Percentiles rank a stretch among this genome's conserved stretches.
phyloP scores from a whole-genome alignment of 1,284 basidiomycete genomes.

The Bjerkandera adusta region DNA sequence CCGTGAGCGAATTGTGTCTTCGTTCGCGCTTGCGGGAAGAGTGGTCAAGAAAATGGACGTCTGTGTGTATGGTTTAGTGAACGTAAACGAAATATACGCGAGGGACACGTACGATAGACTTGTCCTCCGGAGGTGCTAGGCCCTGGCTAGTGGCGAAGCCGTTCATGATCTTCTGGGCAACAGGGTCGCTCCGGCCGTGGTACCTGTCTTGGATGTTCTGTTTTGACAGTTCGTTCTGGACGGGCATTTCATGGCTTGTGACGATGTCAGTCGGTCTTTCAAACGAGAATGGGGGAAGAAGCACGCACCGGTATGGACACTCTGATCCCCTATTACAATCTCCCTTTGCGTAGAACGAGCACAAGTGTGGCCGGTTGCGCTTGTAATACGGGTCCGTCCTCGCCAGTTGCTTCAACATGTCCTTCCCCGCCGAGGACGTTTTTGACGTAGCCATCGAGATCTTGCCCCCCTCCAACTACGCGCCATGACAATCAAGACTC shows the following conservation, averaged over 20 bases:
- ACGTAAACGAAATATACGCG: background rate
- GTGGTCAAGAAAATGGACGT: conserved; percentile 91
- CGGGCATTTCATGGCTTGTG: conserved; percentile 80
- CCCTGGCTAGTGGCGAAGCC: conserved; percentile 76
- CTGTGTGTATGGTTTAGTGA: conserved; percentile 38
- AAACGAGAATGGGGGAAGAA: background rate
- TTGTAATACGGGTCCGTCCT: conserved; percentile 96
- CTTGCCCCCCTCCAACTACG: conserved; percentile 65
- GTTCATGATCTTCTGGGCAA: conserved; percentile 84
- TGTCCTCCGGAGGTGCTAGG: conserved; percentile 87
- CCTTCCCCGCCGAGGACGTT: conserved; percentile 82
- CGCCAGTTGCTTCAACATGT: conserved; percentile 93
- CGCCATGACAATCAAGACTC: background rate
- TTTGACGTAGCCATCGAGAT: conserved; percentile 67
- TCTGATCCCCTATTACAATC: conserved; percentile 89
- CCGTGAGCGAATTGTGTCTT: conserved; percentile 75
- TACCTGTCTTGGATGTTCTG: conserved; percentile 94
- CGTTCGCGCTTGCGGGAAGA: conserved; percentile 72
- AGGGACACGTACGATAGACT: conserved; percentile 65
- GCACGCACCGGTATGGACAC: conserved; percentile 81
- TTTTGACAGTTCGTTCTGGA: conserved; percentile 79
- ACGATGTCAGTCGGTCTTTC: background rate
- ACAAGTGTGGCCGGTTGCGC: conserved; percentile 90
- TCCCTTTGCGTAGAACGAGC: conserved; percentile 95
- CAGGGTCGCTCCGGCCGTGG: conserved; percentile 87